These are phyloP conservation scores for Microsporum canis DNA, from an alignment of 2,329 filamentous ascomycete species.

Conservation along the genomic window DNA sequence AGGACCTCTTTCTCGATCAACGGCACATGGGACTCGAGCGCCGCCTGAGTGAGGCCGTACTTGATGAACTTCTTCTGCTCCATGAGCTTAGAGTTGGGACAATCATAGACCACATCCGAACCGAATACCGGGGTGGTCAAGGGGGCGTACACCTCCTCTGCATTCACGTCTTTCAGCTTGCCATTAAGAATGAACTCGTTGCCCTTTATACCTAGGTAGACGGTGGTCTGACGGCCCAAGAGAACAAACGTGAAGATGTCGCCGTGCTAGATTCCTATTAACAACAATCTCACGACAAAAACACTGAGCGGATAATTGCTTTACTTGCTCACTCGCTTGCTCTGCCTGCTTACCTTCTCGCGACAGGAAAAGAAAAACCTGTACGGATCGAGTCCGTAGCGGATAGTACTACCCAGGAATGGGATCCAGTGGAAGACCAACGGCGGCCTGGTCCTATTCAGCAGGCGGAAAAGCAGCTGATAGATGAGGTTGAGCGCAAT, in stretches of 20 bases:
- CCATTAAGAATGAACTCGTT: conserved; percentile 93
- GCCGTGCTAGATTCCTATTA: conserved; percentile 50
- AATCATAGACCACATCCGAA: conserved; percentile 79
- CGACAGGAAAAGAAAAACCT: conserved; percentile 65
- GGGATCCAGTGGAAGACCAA: conserved; percentile 73
- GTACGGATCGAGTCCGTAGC: conserved; percentile 51
- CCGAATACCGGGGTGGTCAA: conserved; percentile 65
- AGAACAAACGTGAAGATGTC: conserved; percentile 86
- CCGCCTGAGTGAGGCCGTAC: conserved; percentile 49
- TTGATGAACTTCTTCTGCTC: conserved; percentile 82
- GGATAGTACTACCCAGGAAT: conserved; percentile 35
- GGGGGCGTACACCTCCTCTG: conserved; percentile 78
- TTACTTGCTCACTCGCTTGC: too few species aligned
- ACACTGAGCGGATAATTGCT: background rate
- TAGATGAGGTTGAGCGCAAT: conserved; percentile 57
- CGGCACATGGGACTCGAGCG: conserved; percentile 59
- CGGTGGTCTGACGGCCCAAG: conserved; percentile 77
- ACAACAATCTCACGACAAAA: background rate
- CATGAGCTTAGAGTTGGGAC: conserved; percentile 84
- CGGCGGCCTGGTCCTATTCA: conserved; percentile 40
- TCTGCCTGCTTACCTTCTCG: conserved; percentile 49
- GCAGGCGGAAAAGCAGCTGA: conserved; percentile 62
- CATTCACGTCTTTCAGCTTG: conserved; percentile 79
- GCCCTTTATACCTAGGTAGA: conserved; percentile 67
- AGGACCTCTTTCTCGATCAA: conserved; percentile 64